phyloP scores from a whole-genome alignment of 2,329 filamentous ascomycete genomes.

The Pezicula neosporulosa region DNA sequence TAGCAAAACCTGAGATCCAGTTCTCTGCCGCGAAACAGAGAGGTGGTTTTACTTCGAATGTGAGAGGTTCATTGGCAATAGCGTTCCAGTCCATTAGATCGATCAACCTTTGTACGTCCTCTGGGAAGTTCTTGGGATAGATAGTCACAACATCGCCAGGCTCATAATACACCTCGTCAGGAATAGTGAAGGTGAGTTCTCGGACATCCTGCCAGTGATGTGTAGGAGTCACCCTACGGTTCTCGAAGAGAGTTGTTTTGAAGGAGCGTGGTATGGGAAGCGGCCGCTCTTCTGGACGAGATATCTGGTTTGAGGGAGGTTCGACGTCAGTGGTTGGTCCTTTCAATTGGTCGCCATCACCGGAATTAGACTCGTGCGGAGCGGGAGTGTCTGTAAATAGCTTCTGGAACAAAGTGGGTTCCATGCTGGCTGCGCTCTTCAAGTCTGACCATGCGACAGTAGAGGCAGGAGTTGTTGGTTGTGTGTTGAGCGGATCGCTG shows the following conservation, averaged over 20 bases:
- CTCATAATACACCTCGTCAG: slow-evolving; percentile 38
- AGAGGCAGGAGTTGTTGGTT: too few relatives aligned
- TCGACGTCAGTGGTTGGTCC: not conserved
- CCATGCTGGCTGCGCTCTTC: too few relatives aligned
- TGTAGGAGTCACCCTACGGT: slow-evolving; percentile 68
- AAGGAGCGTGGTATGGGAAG: slow-evolving; percentile 11
- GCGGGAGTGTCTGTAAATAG: not conserved
- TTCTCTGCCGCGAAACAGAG: slow-evolving; percentile 23
- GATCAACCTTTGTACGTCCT: slow-evolving; percentile 77
- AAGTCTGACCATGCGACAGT: too few relatives aligned
- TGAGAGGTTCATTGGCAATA: slow-evolving; percentile 68
- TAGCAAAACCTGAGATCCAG: slow-evolving; percentile 33
- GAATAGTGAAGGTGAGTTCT: slow-evolving; percentile 60
- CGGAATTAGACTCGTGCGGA: not conserved
- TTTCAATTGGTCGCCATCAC: not conserved
- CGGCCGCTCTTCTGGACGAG: not conserved
- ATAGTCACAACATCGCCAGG: slow-evolving; percentile 82
- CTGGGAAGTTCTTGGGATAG: slow-evolving; percentile 81
- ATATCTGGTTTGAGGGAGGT: not conserved
- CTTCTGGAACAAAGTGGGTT: not conserved
- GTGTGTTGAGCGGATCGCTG: too few relatives aligned
- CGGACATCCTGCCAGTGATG: slow-evolving; percentile 94
- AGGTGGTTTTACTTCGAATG: slow-evolving; percentile 37
- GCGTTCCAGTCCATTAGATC: slow-evolving; percentile 73
- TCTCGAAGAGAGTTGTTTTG: slow-evolving; percentile 56